Percentiles rank a stretch among this genome's conserved stretches.
Evolutionary conservation across 352 stramenopile species (phyloP).

Genomic region (Phytophthora gonapodyides): DNA sequence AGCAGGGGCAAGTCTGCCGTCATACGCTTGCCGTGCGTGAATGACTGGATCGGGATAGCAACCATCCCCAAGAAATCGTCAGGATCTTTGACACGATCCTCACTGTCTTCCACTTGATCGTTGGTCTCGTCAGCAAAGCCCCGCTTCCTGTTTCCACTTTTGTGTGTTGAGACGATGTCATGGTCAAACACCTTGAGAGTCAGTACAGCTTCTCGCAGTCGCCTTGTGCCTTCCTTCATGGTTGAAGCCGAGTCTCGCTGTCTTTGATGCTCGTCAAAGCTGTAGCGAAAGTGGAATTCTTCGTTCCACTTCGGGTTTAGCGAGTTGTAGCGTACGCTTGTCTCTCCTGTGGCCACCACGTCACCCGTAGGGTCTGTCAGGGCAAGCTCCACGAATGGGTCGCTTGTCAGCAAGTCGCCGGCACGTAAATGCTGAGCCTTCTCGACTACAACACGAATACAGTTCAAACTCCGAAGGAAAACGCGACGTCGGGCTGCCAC

Average conservation of each 20-base stretch:
- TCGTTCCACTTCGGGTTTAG: constrained; percentile 76
- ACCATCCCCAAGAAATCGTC: constrained; percentile 56
- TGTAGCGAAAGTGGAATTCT: constrained; percentile 65
- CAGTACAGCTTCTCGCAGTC: constrained; percentile 9
- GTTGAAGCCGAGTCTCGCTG: constrained; percentile 1
- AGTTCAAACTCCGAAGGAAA: constrained; percentile 48
- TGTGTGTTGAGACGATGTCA: constrained; percentile 35
- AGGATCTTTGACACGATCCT: constrained; percentile 4
- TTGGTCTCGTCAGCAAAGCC: constrained; percentile 8
- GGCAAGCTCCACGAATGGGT: constrained; percentile 61
- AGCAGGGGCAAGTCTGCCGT: constrained; percentile 45
- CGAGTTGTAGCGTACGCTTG: constrained; percentile 54
- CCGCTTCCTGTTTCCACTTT: not conserved
- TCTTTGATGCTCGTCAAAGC: constrained; percentile 36
- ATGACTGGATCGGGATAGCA: constrained; percentile 40
- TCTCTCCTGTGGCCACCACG: constrained; percentile 48
- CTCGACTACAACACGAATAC: constrained; percentile 61
- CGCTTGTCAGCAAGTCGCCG: constrained; percentile 61
- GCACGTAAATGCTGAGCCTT: constrained; percentile 49
- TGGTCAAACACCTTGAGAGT: constrained; percentile 45
- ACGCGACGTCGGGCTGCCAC: constrained; percentile 32
- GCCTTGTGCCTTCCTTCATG: not conserved
- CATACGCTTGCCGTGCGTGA: constrained; percentile 51
- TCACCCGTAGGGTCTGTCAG: constrained; percentile 30
- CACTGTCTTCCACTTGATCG: not conserved